Evolutionary conservation across 192 early-diverging fungal genomes (phyloP), one percentile per base, ranked within the genome.

Genomic region (Backusella mclennaniae): DNA sequence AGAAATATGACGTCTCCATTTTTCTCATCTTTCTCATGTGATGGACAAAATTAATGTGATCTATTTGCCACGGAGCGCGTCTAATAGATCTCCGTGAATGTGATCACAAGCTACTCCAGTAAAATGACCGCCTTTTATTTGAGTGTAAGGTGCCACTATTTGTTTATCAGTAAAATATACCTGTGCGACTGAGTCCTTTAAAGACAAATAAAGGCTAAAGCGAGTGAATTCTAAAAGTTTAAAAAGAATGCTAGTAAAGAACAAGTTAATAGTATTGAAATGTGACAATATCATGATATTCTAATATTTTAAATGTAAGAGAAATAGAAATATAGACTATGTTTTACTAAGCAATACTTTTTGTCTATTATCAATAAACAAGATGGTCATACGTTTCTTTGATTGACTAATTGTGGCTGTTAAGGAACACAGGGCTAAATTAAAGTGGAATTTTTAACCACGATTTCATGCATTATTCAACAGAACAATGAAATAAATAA

Each of bases 1-100:
- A 63, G n/a, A 63, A 63, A 63, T 23, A 63, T 63, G 56, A 63
- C 56, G 56, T 63, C 19, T 49, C 46, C 19, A n/a, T n/a, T 29
- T 29, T 63, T 63, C 56, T 21, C 52, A 53, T 53, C 52, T 53
- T 53, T 53, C 19, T 63, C 56, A 63, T 63, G 56, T 63, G 56
- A 63, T 63, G 26, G 56, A 29, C 23, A 63, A 63, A 23, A 63
- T 8, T 29, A 63, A 23, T 63, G 56, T 63, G 56, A 63, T 63
- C 56, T 26, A 63, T 23, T 23, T 59, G 8, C 17, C 53, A 59
- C 53, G 53, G 53, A 59, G 21, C 23, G 53, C 53, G 53, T 59
- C 21, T 26, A 26, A 23, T 23, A 12, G 53, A 59, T 59, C 53
- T 59, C 53, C 53, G 53, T 59, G n/a, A 59, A 59, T 59, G 23